These are phyloP conservation scores for Diddensiella caesifluorescens DNA, from an alignment of 805 yeast species.

Conservation along the genomic window DNA sequence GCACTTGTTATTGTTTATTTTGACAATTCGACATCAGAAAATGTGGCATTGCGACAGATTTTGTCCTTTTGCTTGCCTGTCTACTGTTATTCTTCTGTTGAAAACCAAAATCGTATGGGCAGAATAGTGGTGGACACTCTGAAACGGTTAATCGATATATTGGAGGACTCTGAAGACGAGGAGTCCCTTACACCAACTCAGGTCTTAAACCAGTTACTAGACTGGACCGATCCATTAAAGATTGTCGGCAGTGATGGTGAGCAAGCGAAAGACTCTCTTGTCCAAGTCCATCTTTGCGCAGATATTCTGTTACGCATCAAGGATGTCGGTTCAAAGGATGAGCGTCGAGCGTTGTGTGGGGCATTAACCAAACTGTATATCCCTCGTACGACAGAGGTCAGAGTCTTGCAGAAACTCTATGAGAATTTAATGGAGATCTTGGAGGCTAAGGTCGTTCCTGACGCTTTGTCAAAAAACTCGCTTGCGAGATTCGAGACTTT, in stretches of 20 bases:
- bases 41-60: conserved; percentile 68
- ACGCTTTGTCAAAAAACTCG: conserved; percentile 33
- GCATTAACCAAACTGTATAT: conserved; percentile 47
- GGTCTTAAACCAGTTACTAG: conserved; percentile 63
- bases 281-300: conserved; percentile 53
- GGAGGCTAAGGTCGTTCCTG: conserved; percentile 31
- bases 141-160: conserved; percentile 44
- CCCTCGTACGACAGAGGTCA: conserved; percentile 31
- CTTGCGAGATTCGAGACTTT: conserved; percentile 29
- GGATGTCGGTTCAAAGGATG: conserved; percentile 44
- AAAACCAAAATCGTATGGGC: conserved; percentile 64
- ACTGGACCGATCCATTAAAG: conserved; percentile 74
- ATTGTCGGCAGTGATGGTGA: conserved; percentile 46
- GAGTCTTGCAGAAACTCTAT: conserved; percentile 26
- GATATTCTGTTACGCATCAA: conserved; percentile 50
- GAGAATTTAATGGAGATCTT: conserved; percentile 30
- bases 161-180: conserved; percentile 35
- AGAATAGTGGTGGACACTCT: conserved; percentile 31
- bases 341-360: conserved; percentile 48
- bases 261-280: conserved; percentile 38
- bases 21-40: conserved; percentile 57
- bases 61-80: conserved; percentile 86
- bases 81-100: conserved; percentile 67
- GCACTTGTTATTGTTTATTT: conserved; percentile 69
- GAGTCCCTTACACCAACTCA: conserved; percentile 40